phyloP scores from a whole-genome alignment of 78 protist genomes.

The Speleostelium caveatum region DNA sequence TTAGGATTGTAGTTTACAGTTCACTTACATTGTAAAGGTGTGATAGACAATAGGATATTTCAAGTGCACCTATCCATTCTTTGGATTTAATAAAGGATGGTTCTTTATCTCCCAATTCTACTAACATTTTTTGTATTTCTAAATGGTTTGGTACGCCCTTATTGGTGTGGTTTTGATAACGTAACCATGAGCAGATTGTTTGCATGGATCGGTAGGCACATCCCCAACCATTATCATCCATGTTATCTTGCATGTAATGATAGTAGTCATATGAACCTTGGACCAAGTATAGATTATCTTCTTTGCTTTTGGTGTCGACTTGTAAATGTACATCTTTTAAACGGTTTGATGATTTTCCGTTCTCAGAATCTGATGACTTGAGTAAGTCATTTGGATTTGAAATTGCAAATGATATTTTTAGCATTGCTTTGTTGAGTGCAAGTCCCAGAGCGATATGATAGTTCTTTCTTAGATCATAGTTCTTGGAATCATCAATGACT shows the following conservation, averaged over 20 bases:
- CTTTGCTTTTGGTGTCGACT: neutral
- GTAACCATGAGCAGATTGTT: slow-evolving; percentile 87
- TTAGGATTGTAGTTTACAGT: neutral
- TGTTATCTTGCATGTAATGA: slow-evolving; percentile 85
- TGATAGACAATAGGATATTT: slow-evolving; percentile 66
- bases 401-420: neutral
- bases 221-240: slow-evolving; percentile 93
- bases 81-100: slow-evolving; percentile 71
- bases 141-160: slow-evolving; percentile 75
- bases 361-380: neutral
- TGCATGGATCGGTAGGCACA: slow-evolving; percentile 94
- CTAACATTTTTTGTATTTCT: slow-evolving; percentile 86
- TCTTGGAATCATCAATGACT: neutral
- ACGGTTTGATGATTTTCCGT: neutral
- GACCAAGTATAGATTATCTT: slow-evolving; percentile 28
- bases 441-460: slow-evolving; percentile 23
- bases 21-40: slow-evolving; percentile 67
- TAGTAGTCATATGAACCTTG: slow-evolving; percentile 88
- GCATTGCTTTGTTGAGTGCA: slow-evolving; percentile 39
- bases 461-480: slow-evolving; percentile 13
- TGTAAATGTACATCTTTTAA: slow-evolving; percentile 39
- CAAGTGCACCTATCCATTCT: slow-evolving; percentile 93
- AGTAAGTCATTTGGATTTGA: neutral
- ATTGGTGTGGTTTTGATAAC: slow-evolving; percentile 34
- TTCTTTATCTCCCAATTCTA: slow-evolving; percentile 71